Evolutionary conservation across 345 rosid genomes (phyloP), one percentile per base, ranked within the genome.

Genomic region (Geranium rotundifolium): DNA sequence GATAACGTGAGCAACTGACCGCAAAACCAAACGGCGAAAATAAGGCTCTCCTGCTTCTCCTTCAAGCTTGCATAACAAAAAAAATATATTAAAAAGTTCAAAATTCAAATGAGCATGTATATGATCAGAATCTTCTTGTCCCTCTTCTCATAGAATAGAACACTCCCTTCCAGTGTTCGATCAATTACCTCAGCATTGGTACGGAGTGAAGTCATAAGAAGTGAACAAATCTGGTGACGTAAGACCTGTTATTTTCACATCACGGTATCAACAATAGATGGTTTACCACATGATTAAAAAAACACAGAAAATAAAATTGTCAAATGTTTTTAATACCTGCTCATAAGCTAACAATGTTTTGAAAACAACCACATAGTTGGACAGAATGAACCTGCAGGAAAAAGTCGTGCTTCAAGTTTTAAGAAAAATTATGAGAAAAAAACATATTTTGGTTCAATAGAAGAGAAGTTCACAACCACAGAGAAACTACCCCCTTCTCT

Each of bases 1-100:
- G 71, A 93, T 93, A 65, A 90, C 79, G 76, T 93, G 97, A 73
- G 92, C 86, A 82, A 93, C 96, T 58, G 97, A 93, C 19, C 96
- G 91, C 85, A 93, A 80, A 70, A 93, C 97, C 80, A 93, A 76
- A 59, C 99, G 97, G 56, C 97, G 89, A 72, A 88, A 79, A 75
- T 90, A 85, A 65, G 99, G 99, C 80, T 93, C 99, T 63, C 95
- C 97, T 64, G 78, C 76, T 75, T 93, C 99, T 74, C 97, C 99
- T 80, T 93, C 99, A 60, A 79, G 73, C 99, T 92, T 75, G 59
- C 73, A 62, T 57, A 62, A 77, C 67, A 73, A 41, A 65, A 64
- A 72, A 67, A 23, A 23, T 23, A 23, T 23, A 2, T 23, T 23
- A 23, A n/a, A n/a, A n/a, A 23, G 27, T 23, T 50, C 55, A 68